Base-by-base conservation (phyloP, 2,329 filamentous ascomycete species). In the Byssothecium circinans region DNA sequence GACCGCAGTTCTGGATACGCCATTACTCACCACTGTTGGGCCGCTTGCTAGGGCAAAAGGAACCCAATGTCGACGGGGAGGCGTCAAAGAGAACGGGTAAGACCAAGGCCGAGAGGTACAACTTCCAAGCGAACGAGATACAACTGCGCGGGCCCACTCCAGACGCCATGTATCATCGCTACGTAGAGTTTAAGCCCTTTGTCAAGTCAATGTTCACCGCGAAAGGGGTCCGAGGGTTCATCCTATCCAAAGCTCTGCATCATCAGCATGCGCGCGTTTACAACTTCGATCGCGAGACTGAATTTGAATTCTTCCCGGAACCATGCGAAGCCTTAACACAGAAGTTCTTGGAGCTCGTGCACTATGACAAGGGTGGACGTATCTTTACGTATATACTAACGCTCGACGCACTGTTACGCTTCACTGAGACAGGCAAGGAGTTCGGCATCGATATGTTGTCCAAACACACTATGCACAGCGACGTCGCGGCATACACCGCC, bases 401-500 rank as follows among this genome's bases (percentile, higher is more conserved):
- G 0, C 79, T 96, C 6, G 92, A 97, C 64, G 88, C 87, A 4
- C 79, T 92, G 43, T 82, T 95, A 65, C 86, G 91, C 37, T 96
- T 96, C 72, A 96, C 92, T 1, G 92, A 96, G 71, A 97, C 92
- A 0, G 92, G 92, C 23, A 94, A 94, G 61, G 91, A 96, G 62
- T 96, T 96, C 50, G 90, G 91, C 43, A 90, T 97, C 61, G 92
- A 96, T 72, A 78, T 96, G 69, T 74, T 97, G 61, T 91, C 86
- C 70, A 97, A 97, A 69, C 92, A 97, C 71, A 95, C 90, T 33
- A 96, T 97, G 90, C 92, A 97, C 74, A 92, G 89, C 56, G 86
- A 96, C 69, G 91, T 96, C 1, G 88, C 85, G 29, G 87, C 89
- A 2, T 96, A 96, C 68, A 89, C 96, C 54, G 92, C 91, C 18